Percentiles rank a stretch among this genome's conserved stretches.
These are phyloP conservation scores for Fusarium musae DNA, from an alignment of 2,329 filamentous ascomycete species.

Conservation along the genomic window DNA sequence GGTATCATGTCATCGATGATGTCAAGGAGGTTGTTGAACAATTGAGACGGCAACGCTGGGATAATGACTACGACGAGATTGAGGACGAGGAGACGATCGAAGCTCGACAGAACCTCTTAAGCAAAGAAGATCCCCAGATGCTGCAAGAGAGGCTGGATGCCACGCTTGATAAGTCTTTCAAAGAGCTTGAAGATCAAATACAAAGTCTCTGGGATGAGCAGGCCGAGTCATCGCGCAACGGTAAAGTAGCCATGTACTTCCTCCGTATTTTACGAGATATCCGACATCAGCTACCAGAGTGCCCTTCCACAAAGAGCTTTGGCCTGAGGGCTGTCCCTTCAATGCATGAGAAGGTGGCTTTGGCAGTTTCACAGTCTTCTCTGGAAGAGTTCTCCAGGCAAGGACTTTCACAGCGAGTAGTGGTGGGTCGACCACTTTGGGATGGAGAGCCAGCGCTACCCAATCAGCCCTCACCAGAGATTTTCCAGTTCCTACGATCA, in stretches of 20 bases:
- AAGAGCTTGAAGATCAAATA: slow-evolving; percentile 67
- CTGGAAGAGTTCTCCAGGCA: slow-evolving; percentile 60
- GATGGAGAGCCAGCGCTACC: slow-evolving; percentile 81
- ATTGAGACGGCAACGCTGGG: slow-evolving; percentile 77
- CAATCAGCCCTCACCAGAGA: slow-evolving; percentile 78
- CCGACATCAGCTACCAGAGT: slow-evolving; percentile 70
- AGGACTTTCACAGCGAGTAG: slow-evolving; percentile 56
- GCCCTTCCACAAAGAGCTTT: slow-evolving; percentile 63
- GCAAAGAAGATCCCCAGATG: slow-evolving; percentile 75
- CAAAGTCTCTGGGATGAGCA: slow-evolving; percentile 60
- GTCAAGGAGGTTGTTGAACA: slow-evolving; percentile 71
- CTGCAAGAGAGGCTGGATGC: slow-evolving; percentile 69
- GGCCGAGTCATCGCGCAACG: slow-evolving; percentile 59
- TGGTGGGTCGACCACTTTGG: slow-evolving; percentile 78
- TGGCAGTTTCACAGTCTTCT: slow-evolving; percentile 60
- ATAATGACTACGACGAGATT: slow-evolving; percentile 78
- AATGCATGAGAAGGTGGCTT: slow-evolving; percentile 72
- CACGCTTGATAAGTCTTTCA: slow-evolving; percentile 67
- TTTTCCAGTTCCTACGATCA: slow-evolving; percentile 77
- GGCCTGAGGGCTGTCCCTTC: slow-evolving; percentile 69
- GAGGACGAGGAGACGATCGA: slow-evolving; percentile 79
- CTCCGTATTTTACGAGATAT: slow-evolving; percentile 81
- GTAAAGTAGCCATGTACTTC: slow-evolving; percentile 71
- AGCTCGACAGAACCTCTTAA: slow-evolving; percentile 72
- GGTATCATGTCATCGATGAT: slow-evolving; percentile 78